phyloP scores from a whole-genome alignment of 345 rosid genomes.

The Draba incana region DNA sequence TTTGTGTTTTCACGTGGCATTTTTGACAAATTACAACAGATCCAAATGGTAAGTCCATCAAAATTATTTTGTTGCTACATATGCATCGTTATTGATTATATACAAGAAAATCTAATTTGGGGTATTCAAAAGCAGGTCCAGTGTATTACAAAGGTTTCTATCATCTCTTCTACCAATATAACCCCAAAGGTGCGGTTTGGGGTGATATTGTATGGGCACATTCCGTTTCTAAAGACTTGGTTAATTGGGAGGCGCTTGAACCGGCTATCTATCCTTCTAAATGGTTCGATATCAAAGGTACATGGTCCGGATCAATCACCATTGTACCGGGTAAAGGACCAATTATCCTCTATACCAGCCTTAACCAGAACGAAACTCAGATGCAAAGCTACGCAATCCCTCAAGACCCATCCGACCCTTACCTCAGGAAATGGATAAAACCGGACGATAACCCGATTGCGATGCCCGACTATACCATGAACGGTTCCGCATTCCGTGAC shows the following conservation, averaged over 20 bases:
- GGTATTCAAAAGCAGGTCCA: constrained; percentile 53
- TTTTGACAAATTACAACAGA: constrained; percentile 30
- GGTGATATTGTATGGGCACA: constrained; percentile 99
- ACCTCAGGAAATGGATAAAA: constrained; percentile 75
- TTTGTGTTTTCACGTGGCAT: constrained; percentile 16
- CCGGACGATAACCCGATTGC: constrained; percentile 73
- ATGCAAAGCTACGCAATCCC: constrained; percentile 81
- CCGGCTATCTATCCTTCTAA: constrained; percentile 70
- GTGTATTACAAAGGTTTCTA: constrained; percentile 77
- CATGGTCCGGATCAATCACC: constrained; percentile 96
- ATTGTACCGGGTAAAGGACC: constrained; percentile 65
- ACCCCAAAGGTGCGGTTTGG: constrained; percentile 88
- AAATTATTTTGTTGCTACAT: not conserved
- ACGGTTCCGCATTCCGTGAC: constrained; percentile 82
- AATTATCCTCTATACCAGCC: constrained; percentile 73
- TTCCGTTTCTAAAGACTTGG: constrained; percentile 80
- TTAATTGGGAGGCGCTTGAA: constrained; percentile 76
- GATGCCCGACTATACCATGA: constrained; percentile 51
- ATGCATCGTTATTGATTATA: not conserved
- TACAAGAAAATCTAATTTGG: not conserved
- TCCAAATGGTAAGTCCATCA: constrained; percentile 49
- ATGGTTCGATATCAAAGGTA: constrained; percentile 69
- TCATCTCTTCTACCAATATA: constrained; percentile 90
- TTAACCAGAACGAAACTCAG: constrained; percentile 53
- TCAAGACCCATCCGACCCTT: constrained; percentile 66